Evolutionary conservation across 1,284 basidiomycete species (phyloP).

Genomic region (Gomphus sp.): DNA sequence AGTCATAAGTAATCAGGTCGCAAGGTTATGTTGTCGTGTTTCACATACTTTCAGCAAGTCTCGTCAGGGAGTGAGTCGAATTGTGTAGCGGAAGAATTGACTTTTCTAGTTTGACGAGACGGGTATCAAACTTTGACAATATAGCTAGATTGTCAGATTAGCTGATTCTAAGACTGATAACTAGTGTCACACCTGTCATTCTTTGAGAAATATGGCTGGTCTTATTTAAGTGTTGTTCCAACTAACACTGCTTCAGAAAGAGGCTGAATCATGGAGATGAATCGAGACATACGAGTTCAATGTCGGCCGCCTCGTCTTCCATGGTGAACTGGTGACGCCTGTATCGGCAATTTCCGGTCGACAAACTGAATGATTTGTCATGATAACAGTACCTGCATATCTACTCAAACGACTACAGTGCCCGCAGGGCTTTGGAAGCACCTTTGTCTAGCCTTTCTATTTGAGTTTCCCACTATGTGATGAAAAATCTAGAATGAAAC

Average conservation of each 20-base stretch:
- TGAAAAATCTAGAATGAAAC: too few relatives aligned
- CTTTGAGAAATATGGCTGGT: constrained; percentile 72
- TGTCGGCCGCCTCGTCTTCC: constrained; percentile 72
- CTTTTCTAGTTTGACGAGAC: constrained; percentile 71
- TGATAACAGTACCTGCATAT: too few relatives aligned
- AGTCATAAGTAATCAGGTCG: not conserved
- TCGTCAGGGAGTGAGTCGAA: constrained; percentile 65
- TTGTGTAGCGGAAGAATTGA: constrained; percentile 69
- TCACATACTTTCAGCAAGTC: constrained; percentile 45
- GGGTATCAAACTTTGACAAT: constrained; percentile 67
- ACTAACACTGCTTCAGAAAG: constrained; percentile 28
- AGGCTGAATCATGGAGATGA: not conserved
- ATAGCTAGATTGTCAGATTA: constrained; percentile 43
- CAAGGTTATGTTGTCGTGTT: not conserved
- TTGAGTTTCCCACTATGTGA: too few relatives aligned
- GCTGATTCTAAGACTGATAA: not conserved
- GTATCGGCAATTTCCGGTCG: too few relatives aligned
- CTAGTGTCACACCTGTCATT: constrained; percentile 60
- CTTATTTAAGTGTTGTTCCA: constrained; percentile 79
- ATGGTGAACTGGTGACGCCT: constrained; percentile 26
- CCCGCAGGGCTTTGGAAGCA: too few relatives aligned
- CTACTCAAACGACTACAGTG: too few relatives aligned
- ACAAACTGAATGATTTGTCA: too few relatives aligned
- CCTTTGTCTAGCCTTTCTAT: too few relatives aligned
- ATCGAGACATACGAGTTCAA: constrained; percentile 48